Base-by-base conservation (phyloP, 495 filamentous ascomycete species). In the Poronia punctata region DNA sequence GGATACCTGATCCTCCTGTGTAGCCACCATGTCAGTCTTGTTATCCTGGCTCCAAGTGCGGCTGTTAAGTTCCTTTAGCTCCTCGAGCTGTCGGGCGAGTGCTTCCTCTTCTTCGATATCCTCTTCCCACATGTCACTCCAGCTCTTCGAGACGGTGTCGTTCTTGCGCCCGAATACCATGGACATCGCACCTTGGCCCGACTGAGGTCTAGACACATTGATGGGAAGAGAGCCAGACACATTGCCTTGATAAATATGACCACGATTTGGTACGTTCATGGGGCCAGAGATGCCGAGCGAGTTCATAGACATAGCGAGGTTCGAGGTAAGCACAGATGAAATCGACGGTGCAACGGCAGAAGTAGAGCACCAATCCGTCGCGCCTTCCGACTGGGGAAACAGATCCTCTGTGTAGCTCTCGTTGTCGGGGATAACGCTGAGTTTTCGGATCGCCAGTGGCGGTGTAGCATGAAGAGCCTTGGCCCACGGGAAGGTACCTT, bases 41-140 rank as follows among this genome's bases (percentile, higher is more conserved):
- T 80, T 86, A 53, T 86, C 83, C 33, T 84, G 81, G 52, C 84
- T 89, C 79, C 79, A 89, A 50, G 81, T 87, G 43, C 84, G 74
- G 57, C 80, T 80, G 57, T 88, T 88, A 59, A 84, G 72, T 61
- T 82, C 79, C 54, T 82, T 82, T 24, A 82, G 72, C 40, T 72
- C 60, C 48, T 80, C 66, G 35, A 83, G 39, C 11, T 72, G 72
- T 33, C 76, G 72, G 40, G 78, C 72, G 30, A 68, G 68, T 59
- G 84, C 72, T 32, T 74, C 63, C 35, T 66, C 64, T 49, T 92
- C 82, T 49, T 84, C 80, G 19, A 71, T 75, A 38, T 95, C 88
- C 60, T 95, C 88, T 40, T 95, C 88, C 82, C 85, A 96, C 49
- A 96, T 71, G 63, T 96, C 88, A 51, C 87, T 92, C 88, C 88